Conservation (phyloP, 2,329 filamentous ascomycete genomes). For the Kalmusia sp. region DNA sequence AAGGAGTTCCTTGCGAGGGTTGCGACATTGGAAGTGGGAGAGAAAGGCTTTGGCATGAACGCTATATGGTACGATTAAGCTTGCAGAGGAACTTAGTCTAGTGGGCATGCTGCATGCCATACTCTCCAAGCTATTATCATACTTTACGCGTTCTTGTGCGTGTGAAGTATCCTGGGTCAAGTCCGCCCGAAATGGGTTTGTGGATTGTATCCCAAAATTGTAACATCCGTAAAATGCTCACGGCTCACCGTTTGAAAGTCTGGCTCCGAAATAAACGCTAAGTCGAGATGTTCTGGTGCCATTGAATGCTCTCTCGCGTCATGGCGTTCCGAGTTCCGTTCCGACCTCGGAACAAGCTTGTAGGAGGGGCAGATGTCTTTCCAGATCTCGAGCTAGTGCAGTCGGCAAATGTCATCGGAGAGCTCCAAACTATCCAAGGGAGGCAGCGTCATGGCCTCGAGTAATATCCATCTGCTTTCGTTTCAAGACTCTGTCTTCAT, state of each 20-base stretch:
- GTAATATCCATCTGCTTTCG: background rate
- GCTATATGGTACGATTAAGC: slow-evolving; percentile 87
- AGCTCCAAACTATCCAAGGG: slow-evolving; percentile 6
- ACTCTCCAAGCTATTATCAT: background rate
- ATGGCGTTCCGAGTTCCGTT: slow-evolving; percentile 26
- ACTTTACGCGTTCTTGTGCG: too few relatives aligned
- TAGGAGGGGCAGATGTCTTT: slow-evolving; percentile 25
- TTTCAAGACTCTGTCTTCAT: background rate
- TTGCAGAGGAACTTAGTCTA: background rate
- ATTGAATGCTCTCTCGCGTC: background rate
- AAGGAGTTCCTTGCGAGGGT: slow-evolving; percentile 82
- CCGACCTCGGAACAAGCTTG: slow-evolving; percentile 30
- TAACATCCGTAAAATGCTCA: too few relatives aligned
- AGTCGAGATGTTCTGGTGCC: too few relatives aligned
- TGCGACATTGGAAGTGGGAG: slow-evolving; percentile 76
- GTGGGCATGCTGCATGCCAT: too few relatives aligned
- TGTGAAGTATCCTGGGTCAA: too few relatives aligned
- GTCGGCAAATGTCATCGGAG: slow-evolving; percentile 45
- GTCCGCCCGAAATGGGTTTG: too few relatives aligned
- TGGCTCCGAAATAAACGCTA: too few relatives aligned
- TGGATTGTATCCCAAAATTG: too few relatives aligned
- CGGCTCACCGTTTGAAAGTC: too few relatives aligned
- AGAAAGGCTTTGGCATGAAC: slow-evolving; percentile 95
- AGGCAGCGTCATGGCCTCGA: background rate
- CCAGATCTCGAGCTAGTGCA: slow-evolving; percentile 18